A percentile compares a stretch with the other conserved stretches of the same genome.
Conservation (phyloP, 768 basidiomycete species). For the Suillus fuscotomentosus region DNA sequence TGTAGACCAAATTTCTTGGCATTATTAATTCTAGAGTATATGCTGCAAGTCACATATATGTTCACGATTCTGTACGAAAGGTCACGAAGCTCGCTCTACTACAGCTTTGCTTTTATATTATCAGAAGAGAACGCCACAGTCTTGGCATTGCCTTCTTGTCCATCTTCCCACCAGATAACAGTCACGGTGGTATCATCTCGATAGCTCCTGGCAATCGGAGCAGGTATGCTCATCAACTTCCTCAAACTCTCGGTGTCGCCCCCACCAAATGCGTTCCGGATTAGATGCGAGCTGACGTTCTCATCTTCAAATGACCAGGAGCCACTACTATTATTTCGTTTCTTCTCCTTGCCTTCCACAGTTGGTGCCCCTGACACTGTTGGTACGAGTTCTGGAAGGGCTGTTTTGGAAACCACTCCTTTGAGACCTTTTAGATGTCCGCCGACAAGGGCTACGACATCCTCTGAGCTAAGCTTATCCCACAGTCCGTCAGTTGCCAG, state of each 20-base stretch:
- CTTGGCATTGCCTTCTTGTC: slow-evolving; percentile 42
- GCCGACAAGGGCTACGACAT: slow-evolving; percentile 84
- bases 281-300: slow-evolving; percentile 78
- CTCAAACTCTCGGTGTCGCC: slow-evolving; percentile 60
- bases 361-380: slow-evolving; percentile 51
- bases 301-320: slow-evolving; percentile 81
- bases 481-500: slow-evolving; percentile 88
- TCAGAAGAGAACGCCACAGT: slow-evolving; percentile 28
- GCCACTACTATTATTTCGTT: slow-evolving; percentile 36
- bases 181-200: slow-evolving; percentile 87
- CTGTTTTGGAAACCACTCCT: slow-evolving; percentile 59
- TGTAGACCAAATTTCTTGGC: slow-evolving; percentile 26
- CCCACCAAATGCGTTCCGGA: slow-evolving; percentile 92
- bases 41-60: slow-evolving; percentile 2
- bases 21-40: neutral
- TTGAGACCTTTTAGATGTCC: slow-evolving; percentile 74
- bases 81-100: slow-evolving; percentile 8
- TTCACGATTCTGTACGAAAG: neutral
- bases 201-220: slow-evolving; percentile 71
- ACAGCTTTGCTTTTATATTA: slow-evolving; percentile 52
- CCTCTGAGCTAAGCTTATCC: slow-evolving; percentile 75
- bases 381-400: slow-evolving; percentile 53
- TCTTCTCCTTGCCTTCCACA: slow-evolving; percentile 63
- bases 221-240: slow-evolving; percentile 75
- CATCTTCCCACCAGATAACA: slow-evolving; percentile 82